A percentile compares a stretch with the other conserved stretches of the same genome.
These are phyloP conservation scores for Gossypium gossypioides DNA, from an alignment of 441 rosid genomes.

Conservation along the genomic window DNA sequence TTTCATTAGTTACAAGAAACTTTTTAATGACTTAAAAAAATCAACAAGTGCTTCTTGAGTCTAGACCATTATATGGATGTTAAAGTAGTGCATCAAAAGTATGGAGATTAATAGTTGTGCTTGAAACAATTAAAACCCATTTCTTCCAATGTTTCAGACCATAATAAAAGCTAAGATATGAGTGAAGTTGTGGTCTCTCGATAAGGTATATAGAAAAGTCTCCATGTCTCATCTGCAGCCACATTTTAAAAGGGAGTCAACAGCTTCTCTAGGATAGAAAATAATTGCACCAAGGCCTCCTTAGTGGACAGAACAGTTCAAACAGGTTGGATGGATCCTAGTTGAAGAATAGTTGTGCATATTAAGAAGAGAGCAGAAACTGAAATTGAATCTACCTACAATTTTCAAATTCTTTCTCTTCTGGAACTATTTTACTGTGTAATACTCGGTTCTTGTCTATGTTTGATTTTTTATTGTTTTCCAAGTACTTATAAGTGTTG, in stretches of 20 bases:
- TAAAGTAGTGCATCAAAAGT: not conserved
- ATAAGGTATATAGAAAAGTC: not conserved
- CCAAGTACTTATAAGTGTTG: not conserved
- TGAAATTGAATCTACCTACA: not conserved
- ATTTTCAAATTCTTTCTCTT: not conserved
- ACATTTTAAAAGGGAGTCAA: not conserved
- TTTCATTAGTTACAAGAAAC: not conserved
- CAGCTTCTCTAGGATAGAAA: not conserved
- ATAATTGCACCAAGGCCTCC: conserved; percentile 1
- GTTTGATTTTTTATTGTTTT: not conserved
- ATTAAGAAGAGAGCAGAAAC: not conserved
- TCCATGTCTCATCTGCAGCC: not conserved
- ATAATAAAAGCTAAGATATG: not conserved
- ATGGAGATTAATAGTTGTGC: not conserved
- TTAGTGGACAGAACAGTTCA: not conserved
- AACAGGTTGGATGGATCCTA: not conserved
- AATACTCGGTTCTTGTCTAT: not conserved
- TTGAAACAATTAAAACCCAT: not conserved
- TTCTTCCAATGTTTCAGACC: not conserved
- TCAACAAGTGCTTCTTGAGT: not conserved
- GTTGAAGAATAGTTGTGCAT: not conserved
- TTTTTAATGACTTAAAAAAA: not conserved
- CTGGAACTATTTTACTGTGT: not conserved
- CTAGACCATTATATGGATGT: not conserved
- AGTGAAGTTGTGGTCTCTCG: not conserved